phyloP scores from a whole-genome alignment of 2,329 filamentous ascomycete genomes.

The Ascochyta fabae region DNA sequence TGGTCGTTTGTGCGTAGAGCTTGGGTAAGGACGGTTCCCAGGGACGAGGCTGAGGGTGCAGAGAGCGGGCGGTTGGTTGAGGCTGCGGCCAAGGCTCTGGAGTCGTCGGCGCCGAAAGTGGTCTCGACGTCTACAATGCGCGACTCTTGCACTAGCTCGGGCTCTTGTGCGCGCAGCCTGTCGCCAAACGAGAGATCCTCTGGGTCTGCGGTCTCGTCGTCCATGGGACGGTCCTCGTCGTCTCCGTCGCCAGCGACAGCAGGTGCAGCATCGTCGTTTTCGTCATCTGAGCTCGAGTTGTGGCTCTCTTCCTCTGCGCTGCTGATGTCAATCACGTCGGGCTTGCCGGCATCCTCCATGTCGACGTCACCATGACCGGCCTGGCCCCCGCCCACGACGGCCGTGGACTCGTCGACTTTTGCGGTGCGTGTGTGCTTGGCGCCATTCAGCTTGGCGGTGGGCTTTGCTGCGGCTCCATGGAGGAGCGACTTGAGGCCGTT shows the following conservation, averaged over 20 bases:
- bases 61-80: slow-evolving; percentile 57
- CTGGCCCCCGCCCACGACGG: slow-evolving; percentile 59
- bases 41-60: slow-evolving; percentile 75
- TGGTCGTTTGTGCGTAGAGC: slow-evolving; percentile 91
- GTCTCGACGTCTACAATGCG: slow-evolving; percentile 75
- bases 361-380: slow-evolving; percentile 53
- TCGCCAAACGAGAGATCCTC: slow-evolving; percentile 84
- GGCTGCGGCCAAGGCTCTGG: slow-evolving; percentile 54
- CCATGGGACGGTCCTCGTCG: slow-evolving; percentile 46
- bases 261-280: slow-evolving; percentile 38
- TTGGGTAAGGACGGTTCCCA: slow-evolving; percentile 91
- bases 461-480: slow-evolving; percentile 39
- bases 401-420: slow-evolving; percentile 64
- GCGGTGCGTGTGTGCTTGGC: slow-evolving; percentile 58
- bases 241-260: slow-evolving; percentile 29
- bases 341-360: slow-evolving; percentile 38
- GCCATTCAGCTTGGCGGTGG: slow-evolving; percentile 61
- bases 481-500: slow-evolving; percentile 45
- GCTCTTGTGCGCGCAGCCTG: slow-evolving; percentile 71
- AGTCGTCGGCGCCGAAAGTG: slow-evolving; percentile 56
- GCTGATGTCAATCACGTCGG: slow-evolving; percentile 56
- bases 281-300: slow-evolving; percentile 40
- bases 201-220: slow-evolving; percentile 47
- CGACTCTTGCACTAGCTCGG: slow-evolving; percentile 32
- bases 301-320: slow-evolving; percentile 54